These are phyloP conservation scores for Sclerotiophoma versabilis DNA, from an alignment of 2,329 filamentous ascomycete genomes.

Conservation along the genomic window DNA sequence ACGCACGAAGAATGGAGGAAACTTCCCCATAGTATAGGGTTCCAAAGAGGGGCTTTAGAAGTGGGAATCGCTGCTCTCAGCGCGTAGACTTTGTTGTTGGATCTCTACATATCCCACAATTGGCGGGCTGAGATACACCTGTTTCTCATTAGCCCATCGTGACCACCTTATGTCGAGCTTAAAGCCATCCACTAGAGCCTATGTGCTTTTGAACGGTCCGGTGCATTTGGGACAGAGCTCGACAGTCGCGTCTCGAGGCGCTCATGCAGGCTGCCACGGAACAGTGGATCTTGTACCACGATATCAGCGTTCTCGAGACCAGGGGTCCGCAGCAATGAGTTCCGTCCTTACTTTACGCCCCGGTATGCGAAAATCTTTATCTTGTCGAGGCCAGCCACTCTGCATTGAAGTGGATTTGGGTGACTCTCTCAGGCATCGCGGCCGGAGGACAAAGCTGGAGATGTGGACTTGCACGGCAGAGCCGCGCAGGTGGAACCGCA, in stretches of 20 bases:
- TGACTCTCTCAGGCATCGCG: background rate
- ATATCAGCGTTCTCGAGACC: background rate
- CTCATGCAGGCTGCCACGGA: background rate
- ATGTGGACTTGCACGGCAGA: too few relatives aligned
- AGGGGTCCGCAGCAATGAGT: background rate
- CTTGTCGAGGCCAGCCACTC: background rate
- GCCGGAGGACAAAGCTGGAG: too few relatives aligned
- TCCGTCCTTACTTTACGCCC: background rate
- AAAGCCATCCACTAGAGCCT: background rate
- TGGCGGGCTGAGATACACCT: too few relatives aligned
- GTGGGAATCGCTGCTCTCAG: too few relatives aligned
- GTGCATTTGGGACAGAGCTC: background rate
- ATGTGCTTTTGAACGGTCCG: background rate
- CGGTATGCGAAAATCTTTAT: background rate
- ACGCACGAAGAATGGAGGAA: background rate
- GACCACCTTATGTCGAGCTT: too few relatives aligned
- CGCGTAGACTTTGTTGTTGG: too few relatives aligned
- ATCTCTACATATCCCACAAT: too few relatives aligned
- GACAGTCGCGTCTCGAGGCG: background rate
- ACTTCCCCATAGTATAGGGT: too few relatives aligned
- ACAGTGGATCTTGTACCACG: conserved; percentile 11
- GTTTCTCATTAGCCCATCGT: too few relatives aligned
- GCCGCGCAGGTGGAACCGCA: too few relatives aligned
- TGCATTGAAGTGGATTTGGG: background rate
- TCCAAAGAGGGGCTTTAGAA: too few relatives aligned